phyloP scores from a whole-genome alignment of 1,284 basidiomycete species.

The Earliella scabrosa region DNA sequence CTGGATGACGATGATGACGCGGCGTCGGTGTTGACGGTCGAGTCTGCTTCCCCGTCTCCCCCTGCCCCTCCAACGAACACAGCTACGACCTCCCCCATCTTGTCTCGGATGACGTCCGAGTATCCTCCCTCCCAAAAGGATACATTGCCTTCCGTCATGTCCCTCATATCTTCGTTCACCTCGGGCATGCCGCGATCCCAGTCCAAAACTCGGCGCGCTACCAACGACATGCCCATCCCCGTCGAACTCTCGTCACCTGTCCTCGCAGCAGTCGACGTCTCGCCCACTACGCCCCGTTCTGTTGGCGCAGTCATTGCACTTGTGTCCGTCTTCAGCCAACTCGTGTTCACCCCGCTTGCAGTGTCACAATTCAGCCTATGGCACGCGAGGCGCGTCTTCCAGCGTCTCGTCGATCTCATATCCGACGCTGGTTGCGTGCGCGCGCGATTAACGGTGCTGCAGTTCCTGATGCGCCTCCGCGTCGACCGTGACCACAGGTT shows the following conservation, averaged over 20 bases:
- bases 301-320: constrained; percentile 68
- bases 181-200: constrained; percentile 58
- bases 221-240: constrained; percentile 33
- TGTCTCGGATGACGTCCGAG: constrained; percentile 62
- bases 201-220: constrained; percentile 42
- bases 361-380: constrained; percentile 47
- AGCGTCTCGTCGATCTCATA: constrained; percentile 49
- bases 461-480: constrained; percentile 89
- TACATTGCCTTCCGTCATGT: constrained; percentile 63
- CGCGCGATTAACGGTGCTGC: constrained; percentile 77
- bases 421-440: constrained; percentile 55
- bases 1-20: constrained; percentile 39
- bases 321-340: constrained; percentile 68
- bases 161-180: constrained; percentile 62
- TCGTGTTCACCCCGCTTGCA: constrained; percentile 68
- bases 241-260: constrained; percentile 27
- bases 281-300: constrained; percentile 42
- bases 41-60: constrained; percentile 32
- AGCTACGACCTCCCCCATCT: constrained; percentile 50
- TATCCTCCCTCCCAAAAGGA: constrained; percentile 45
- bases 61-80: constrained; percentile 35
- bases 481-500: constrained; percentile 92
- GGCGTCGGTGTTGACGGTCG: constrained; percentile 43
- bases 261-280: constrained; percentile 30
- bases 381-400: constrained; percentile 57